These are phyloP conservation scores for Urtica urens DNA, from an alignment of 306 rosid species.

Conservation along the genomic window DNA sequence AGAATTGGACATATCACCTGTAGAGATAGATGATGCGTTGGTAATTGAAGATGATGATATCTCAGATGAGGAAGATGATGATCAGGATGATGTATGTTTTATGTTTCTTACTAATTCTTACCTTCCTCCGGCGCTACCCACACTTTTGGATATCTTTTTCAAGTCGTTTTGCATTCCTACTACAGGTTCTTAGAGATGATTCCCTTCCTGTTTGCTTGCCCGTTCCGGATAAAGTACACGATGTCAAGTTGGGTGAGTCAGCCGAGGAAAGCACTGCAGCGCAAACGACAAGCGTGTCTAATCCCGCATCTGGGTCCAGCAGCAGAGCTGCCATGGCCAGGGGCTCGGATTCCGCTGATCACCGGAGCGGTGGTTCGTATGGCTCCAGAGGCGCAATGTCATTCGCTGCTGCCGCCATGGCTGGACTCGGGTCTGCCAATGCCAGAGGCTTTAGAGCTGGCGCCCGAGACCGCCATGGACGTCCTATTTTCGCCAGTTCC, in stretches of 20 bases:
- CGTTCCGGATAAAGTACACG: slow-evolving; percentile 69
- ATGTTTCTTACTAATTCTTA: background rate
- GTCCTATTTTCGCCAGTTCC: slow-evolving; percentile 51
- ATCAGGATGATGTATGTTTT: slow-evolving; percentile 78
- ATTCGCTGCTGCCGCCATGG: slow-evolving; percentile 99
- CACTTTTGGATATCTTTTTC: no score
- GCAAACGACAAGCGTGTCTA: slow-evolving; percentile 52
- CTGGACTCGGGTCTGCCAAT: slow-evolving; percentile 87
- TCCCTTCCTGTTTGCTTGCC: slow-evolving; percentile 89
- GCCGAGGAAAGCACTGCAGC: slow-evolving; percentile 59
- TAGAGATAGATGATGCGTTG: slow-evolving; percentile 85
- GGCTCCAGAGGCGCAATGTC: slow-evolving; percentile 89
- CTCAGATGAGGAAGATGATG: slow-evolving; percentile 94
- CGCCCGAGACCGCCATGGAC: slow-evolving; percentile 81
- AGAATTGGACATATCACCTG: slow-evolving; percentile 78
- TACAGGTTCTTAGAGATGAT: slow-evolving; percentile 79
- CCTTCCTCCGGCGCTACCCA: background rate
- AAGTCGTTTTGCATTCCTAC: no score
- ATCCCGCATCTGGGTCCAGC: slow-evolving; percentile 80
- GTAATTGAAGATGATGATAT: slow-evolving; percentile 96
- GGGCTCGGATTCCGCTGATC: slow-evolving; percentile 64
- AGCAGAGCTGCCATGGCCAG: slow-evolving; percentile 67
- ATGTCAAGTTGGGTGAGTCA: slow-evolving; percentile 84
- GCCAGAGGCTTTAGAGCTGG: slow-evolving; percentile 81
- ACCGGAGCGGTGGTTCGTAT: slow-evolving; percentile 60